Percentiles rank a stretch among this genome's conserved stretches.
Conservation (phyloP, 164 flowering plant species). For the Dillenia turbinata region DNA sequence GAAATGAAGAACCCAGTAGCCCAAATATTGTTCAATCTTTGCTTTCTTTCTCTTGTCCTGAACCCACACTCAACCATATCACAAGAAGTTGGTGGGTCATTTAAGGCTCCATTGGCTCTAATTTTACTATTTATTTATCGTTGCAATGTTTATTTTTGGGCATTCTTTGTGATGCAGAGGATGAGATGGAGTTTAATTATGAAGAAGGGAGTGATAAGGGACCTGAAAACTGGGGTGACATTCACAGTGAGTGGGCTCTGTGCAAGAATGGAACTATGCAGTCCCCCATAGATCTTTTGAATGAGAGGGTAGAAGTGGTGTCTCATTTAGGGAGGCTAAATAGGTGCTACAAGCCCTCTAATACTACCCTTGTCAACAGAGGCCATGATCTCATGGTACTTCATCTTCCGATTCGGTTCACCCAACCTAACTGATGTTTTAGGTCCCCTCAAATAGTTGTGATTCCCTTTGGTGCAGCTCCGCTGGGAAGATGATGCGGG, state of each 20-base stretch:
- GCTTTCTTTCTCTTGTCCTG: conserved; percentile 12
- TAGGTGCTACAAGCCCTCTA: conserved; percentile 34
- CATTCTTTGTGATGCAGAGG: conserved; percentile 29
- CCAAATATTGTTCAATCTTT: conserved; percentile 2
- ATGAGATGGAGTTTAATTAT: conserved; percentile 47
- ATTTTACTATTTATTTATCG: background rate
- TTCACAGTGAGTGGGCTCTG: conserved; percentile 41
- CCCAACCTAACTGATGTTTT: too few relatives aligned
- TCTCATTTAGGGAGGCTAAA: conserved; percentile 28
- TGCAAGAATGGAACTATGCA: conserved; percentile 54
- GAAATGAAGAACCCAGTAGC: background rate
- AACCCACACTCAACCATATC: conserved; percentile 12
- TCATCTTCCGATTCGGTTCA: background rate
- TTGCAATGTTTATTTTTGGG: background rate
- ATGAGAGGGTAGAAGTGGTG: conserved; percentile 30
- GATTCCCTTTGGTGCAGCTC: conserved; percentile 23
- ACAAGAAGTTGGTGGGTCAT: conserved; percentile 35
- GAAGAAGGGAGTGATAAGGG: conserved; percentile 23
- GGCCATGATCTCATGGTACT: conserved; percentile 57
- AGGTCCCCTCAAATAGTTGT: too few relatives aligned
- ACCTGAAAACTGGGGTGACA: conserved; percentile 47
- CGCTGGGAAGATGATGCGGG: conserved; percentile 38
- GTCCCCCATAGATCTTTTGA: conserved; percentile 59
- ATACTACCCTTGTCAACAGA: conserved; percentile 39
- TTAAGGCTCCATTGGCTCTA: background rate